Evolutionary conservation across 306 rosid species (phyloP).

Genomic region (Vicia faba): DNA sequence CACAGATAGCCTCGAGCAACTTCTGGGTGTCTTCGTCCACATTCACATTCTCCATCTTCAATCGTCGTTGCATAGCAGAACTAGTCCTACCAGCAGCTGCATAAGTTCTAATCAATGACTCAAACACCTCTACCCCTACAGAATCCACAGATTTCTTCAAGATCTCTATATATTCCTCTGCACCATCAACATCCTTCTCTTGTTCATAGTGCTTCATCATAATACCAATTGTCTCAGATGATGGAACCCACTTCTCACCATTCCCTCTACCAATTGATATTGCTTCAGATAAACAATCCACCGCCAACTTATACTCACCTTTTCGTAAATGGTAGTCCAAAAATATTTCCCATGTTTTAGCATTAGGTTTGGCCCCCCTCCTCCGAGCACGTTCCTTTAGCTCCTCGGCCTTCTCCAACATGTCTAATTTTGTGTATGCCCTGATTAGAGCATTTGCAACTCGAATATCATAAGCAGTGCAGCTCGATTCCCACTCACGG

Average conservation of each 20-base stretch:
- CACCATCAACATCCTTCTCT: constrained; percentile 82
- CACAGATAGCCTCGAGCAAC: constrained; percentile 65
- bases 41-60: constrained; percentile 89
- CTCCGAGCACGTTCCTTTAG: constrained; percentile 64
- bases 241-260: constrained; percentile 72
- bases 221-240: constrained; percentile 44
- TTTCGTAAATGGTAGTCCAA: constrained; percentile 59
- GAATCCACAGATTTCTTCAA: constrained; percentile 64
- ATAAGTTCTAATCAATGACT: constrained; percentile 78
- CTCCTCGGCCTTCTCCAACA: constrained; percentile 72
- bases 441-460: constrained; percentile 73
- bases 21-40: constrained; percentile 62
- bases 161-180: constrained; percentile 71
- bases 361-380: constrained; percentile 79
- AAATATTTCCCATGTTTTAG: constrained; percentile 82
- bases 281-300: constrained; percentile 67
- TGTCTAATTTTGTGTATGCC: constrained; percentile 59
- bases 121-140: constrained; percentile 60
- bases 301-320: constrained; percentile 61
- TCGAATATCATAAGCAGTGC: constrained; percentile 76
- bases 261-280: constrained; percentile 65
- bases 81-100: constrained; percentile 73
- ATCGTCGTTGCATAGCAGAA: constrained; percentile 52
- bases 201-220: constrained; percentile 72
- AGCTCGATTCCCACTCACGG: constrained; percentile 72